Evolutionary conservation across 1,139 yeast genomes (phyloP).

Genomic region (Kodamaea sp.): DNA sequence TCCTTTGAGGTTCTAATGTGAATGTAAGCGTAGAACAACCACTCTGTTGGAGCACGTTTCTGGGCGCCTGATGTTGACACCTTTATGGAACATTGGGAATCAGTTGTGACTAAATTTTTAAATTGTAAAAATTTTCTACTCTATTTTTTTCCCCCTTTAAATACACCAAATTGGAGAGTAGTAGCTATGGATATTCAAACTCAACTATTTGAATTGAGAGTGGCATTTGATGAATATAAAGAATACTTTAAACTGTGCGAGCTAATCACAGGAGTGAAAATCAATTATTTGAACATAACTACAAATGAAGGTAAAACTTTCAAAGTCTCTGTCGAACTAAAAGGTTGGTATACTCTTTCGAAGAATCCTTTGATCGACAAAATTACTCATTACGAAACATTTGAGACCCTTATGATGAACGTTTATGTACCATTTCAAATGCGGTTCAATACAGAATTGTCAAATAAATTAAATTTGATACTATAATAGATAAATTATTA

Average conservation of each 20-base stretch:
- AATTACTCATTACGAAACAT: constrained; percentile 15
- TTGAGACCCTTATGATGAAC: constrained; percentile 21
- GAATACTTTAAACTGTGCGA: constrained; percentile 24
- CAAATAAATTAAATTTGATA: constrained; percentile 6
- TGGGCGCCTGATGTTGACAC: constrained; percentile 57
- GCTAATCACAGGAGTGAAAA: constrained; percentile 10
- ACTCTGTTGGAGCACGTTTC: constrained; percentile 46
- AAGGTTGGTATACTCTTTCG: constrained; percentile 32
- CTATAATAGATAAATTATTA: not conserved
- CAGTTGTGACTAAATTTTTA: constrained; percentile 48
- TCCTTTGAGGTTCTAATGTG: constrained; percentile 20
- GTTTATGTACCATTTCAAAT: constrained; percentile 11
- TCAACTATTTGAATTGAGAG: constrained; percentile 23
- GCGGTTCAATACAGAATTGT: constrained; percentile 8
- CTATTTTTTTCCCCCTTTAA: no score
- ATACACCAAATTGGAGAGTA: no score
- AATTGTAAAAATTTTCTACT: not conserved
- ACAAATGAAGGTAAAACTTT: constrained; percentile 21
- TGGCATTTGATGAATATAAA: constrained; percentile 26
- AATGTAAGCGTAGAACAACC: constrained; percentile 41
- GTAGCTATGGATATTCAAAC: constrained; percentile 11
- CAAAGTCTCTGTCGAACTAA: constrained; percentile 27
- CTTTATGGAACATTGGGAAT: constrained; percentile 50
- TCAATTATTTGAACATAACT: constrained; percentile 14
- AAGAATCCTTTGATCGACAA: constrained; percentile 4